These are phyloP conservation scores for Naganishia albida DNA, from an alignment of 1,284 basidiomycete species.

Conservation along the genomic window DNA sequence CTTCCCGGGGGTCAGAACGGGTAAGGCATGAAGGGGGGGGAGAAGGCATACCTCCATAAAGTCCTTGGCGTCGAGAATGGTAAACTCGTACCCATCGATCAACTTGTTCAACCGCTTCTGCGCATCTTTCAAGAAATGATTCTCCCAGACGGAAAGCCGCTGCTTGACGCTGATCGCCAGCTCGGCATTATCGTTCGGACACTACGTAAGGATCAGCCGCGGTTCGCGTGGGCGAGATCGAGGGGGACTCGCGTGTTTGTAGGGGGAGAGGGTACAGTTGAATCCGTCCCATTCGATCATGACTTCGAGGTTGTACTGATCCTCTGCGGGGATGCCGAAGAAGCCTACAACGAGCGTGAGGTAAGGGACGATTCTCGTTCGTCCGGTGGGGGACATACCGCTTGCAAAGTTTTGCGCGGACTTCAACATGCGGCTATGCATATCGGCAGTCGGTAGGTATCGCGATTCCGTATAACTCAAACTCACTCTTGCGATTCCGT, in stretches of 20 bases:
- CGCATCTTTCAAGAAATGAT: conserved; percentile 70
- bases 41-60: conserved; percentile 39
- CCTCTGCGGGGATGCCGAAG: conserved; percentile 54
- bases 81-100: conserved; percentile 67
- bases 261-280: conserved; percentile 58
- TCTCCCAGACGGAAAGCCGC: conserved; percentile 61
- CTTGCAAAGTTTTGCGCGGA: conserved; percentile 56
- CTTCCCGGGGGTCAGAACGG: conserved; percentile 24
- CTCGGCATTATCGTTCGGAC: conserved; percentile 39
- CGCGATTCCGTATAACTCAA: background rate
- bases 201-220: conserved; percentile 23
- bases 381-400: conserved; percentile 36
- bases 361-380: background rate
- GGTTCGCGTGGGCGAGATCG: background rate
- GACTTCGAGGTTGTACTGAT: conserved; percentile 54
- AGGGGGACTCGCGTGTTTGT: conserved; percentile 47
- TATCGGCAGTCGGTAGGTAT: background rate
- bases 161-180: conserved; percentile 31
- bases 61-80: conserved; percentile 64
- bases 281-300: conserved; percentile 55
- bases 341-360: conserved; percentile 44
- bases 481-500: conserved; percentile 55
- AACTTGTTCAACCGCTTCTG: conserved; percentile 63
- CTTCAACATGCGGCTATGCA: conserved; percentile 54
- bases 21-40: background rate